Percentiles rank a stretch among this genome's conserved stretches.
Conservation (phyloP, 208 protist genomes). For the Trypanosoma melophagium region DNA sequence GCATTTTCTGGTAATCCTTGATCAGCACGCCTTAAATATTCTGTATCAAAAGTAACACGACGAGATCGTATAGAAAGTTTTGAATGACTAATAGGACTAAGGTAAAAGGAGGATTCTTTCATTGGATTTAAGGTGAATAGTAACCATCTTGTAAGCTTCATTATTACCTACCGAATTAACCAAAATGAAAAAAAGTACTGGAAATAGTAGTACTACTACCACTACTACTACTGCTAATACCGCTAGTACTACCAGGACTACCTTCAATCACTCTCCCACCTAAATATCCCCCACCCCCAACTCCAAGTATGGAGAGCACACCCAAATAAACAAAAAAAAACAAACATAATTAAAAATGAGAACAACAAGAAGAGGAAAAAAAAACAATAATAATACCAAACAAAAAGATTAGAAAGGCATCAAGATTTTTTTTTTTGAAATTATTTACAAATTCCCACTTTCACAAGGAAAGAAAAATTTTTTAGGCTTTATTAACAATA, state of each 20-base stretch:
- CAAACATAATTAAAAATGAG: background rate
- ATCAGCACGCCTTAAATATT: background rate
- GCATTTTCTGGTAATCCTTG: background rate
- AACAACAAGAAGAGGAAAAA: background rate
- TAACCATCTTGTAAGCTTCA: background rate
- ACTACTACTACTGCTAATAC: constrained; percentile 1
- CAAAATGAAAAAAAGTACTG: constrained; percentile 8
- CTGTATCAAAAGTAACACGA: background rate
- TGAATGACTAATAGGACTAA: constrained; percentile 4
- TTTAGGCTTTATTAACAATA: background rate
- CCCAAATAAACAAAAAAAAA: background rate
- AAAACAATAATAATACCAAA: background rate
- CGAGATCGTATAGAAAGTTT: constrained; percentile 11
- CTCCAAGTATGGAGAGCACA: background rate
- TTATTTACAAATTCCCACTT: too few relatives aligned
- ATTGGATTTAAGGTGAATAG: background rate
- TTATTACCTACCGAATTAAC: background rate
- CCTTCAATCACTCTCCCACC: too few relatives aligned
- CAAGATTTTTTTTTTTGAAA: too few relatives aligned
- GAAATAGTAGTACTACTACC: background rate
- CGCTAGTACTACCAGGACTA: background rate
- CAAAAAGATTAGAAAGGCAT: background rate
- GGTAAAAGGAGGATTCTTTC: background rate
- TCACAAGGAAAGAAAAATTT: background rate
- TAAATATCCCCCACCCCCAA: too few relatives aligned